phyloP scores from a whole-genome alignment of 345 rosid species.

The Draba incana region DNA sequence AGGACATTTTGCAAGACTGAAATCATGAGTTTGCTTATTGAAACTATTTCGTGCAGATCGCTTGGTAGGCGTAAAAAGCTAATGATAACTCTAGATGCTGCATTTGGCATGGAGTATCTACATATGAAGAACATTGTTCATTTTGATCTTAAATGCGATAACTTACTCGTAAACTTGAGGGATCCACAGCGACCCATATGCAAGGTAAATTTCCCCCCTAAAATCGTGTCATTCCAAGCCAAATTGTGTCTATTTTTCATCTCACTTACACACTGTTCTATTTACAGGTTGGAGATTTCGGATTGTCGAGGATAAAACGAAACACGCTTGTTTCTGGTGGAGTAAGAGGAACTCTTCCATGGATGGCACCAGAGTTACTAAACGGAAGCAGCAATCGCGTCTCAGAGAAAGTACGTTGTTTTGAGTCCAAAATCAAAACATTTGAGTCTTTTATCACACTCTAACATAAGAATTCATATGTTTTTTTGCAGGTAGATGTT shows the following conservation, averaged over 20 bases:
- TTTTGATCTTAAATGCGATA: constrained; percentile 96
- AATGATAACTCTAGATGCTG: constrained; percentile 79
- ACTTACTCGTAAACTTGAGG: constrained; percentile 83
- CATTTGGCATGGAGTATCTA: constrained; percentile 96
- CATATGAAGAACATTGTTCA: constrained; percentile 85
- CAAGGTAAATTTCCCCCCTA: constrained; percentile 51
- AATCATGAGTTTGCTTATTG: constrained; percentile 29
- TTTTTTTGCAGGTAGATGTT: constrained; percentile 72
- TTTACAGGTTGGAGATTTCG: constrained; percentile 90
- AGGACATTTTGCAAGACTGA: background rate
- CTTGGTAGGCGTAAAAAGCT: constrained; percentile 83
- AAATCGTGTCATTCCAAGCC: background rate
- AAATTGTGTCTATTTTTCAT: background rate
- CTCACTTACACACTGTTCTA: background rate
- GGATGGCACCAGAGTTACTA: constrained; percentile 97
- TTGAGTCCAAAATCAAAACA: constrained; percentile 6
- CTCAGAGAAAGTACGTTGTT: constrained; percentile 69
- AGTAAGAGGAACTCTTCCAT: constrained; percentile 94
- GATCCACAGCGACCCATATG: constrained; percentile 93
- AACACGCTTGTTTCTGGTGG: constrained; percentile 93
- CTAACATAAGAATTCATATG: constrained; percentile 2
- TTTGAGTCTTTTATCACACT: background rate
- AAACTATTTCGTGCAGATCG: constrained; percentile 47
- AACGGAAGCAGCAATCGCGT: constrained; percentile 79
- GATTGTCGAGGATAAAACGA: constrained; percentile 86